Evolutionary conservation across 495 filamentous ascomycete genomes (phyloP), one percentile per base, ranked within the genome.

Genomic region (Trichoderma reesei): DNA sequence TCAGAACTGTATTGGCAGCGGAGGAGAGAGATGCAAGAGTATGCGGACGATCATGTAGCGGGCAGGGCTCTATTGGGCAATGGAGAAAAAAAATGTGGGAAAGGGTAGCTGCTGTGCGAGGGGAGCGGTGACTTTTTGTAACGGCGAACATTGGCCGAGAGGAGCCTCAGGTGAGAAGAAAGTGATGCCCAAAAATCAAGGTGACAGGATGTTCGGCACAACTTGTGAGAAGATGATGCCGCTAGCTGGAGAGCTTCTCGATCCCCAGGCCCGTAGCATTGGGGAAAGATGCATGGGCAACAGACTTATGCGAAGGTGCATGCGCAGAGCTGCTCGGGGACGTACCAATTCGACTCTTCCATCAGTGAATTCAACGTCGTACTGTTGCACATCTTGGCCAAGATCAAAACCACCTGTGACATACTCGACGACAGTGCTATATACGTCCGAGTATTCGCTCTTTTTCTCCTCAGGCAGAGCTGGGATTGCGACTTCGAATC

Each of bases 291-390:
- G 20, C 26, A 33, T 31, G 9, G 61, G 7, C 41, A 31, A 26
- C 0, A 26, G 26, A 26, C 26, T 0, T 26, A 0, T 36, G 44
- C 20, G 20, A 9, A 59, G 2, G 41, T 56, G 33, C 37, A 64
- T 20, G 46, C 14, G 62, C 44, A 48, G 8, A 26, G 16, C 13
- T 48, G 44, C 44, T 48, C n/a, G 5, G 14, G 33, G 46, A 33
- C 41, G 65, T 65, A 38, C 65, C 63, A 31, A n/a, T n/a, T 62
- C 63, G 62, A 54, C 65, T 66, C 31, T 33, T 46, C 34, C 69
- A 61, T 26, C 69, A 62, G 33, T 68, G 65, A 67, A 63, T n/a
- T 61, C 62, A 26, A 42, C 38, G 7, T 37, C 38, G 34, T 63
- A 61, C 20, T 46, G 36, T 1, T 33, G 3, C 36, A 10, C 6